phyloP scores from a whole-genome alignment of 805 yeast species.

The Schizosaccharomyces octosporus region DNA sequence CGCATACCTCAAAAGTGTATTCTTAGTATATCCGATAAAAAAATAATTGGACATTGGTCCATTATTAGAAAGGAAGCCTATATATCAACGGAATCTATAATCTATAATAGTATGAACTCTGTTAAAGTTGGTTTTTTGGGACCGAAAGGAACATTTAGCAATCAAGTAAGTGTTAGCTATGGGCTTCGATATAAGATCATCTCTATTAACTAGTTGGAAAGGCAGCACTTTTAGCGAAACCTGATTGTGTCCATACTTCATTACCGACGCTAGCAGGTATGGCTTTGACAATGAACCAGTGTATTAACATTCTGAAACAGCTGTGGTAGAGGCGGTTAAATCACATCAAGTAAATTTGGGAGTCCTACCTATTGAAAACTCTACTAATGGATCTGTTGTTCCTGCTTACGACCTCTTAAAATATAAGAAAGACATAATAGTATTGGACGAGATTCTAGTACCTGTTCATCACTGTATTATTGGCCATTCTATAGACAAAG shows the following conservation, averaged over 20 bases:
- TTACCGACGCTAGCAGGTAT: background rate
- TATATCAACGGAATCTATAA: background rate
- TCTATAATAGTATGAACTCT: conserved; percentile 1
- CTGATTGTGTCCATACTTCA: background rate
- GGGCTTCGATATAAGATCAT: background rate
- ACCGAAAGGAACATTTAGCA: background rate
- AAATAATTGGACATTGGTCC: too few relatives aligned
- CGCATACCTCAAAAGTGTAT: too few relatives aligned
- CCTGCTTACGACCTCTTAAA: background rate
- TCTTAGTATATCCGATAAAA: too few relatives aligned
- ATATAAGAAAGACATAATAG: background rate
- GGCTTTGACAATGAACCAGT: background rate
- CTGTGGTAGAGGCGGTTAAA: background rate
- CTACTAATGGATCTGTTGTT: conserved; percentile 1
- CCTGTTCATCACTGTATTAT: background rate
- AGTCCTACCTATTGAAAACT: conserved; percentile 1
- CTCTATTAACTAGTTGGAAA: background rate
- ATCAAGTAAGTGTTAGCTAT: background rate
- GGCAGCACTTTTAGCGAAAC: background rate
- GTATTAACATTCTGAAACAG: background rate
- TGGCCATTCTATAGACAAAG: background rate
- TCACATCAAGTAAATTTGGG: background rate
- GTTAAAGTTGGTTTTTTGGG: background rate
- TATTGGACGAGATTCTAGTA: background rate
- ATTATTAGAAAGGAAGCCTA: background rate